Base-by-base conservation (phyloP, 805 yeast genomes). In the Cyberlindnera mrakii region DNA sequence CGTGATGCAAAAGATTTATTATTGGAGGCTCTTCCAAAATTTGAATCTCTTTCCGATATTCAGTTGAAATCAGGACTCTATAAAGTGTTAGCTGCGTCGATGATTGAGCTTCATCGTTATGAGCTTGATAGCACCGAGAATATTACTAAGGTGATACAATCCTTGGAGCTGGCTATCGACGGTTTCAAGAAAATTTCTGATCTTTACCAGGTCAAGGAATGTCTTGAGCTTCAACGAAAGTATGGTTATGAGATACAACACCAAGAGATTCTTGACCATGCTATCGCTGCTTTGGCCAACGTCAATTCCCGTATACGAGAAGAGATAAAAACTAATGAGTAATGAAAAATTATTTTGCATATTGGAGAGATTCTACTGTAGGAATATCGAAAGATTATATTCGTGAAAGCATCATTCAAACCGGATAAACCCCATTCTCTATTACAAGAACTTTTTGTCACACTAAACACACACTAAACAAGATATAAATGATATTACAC, bases 1-100 rank as follows among this genome's bases (percentile, higher is more conserved):
- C 59, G 67, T 3, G 82, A 83, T 50, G 70, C 74, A 1, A 59
- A 64, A 35, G 50, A 53, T 0, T 47, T 82, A 4, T 49, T 78
- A 1, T 51, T 57, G 27, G 61, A 65, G 6, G 55, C 66, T 0
- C 66, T 79, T 66, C 75, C 84, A 1, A 59, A 55, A 18, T 63
- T 75, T 6, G 53, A 72, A 6, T 67, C 70, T 39, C 55, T 70
- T 0, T 68, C 66, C 7, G 66, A 68, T 43, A 43, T 64, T 2
- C 71, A 65, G 38, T 38, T 70, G 30, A 62, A 61, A 5, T 70
- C 79, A 0, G 62, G 63, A 35, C 70, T 69, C 0, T 66, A 65
- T 33, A 62, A 60, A 23, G 45, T 54, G 4, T 39, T 69, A 10
- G 64, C 75, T 0, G 51, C 53, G 5, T 58, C 60, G 8, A 39